Evolutionary conservation across 257 asterid genomes (phyloP).

Genomic region (Dorcoceras hygrometricum): DNA sequence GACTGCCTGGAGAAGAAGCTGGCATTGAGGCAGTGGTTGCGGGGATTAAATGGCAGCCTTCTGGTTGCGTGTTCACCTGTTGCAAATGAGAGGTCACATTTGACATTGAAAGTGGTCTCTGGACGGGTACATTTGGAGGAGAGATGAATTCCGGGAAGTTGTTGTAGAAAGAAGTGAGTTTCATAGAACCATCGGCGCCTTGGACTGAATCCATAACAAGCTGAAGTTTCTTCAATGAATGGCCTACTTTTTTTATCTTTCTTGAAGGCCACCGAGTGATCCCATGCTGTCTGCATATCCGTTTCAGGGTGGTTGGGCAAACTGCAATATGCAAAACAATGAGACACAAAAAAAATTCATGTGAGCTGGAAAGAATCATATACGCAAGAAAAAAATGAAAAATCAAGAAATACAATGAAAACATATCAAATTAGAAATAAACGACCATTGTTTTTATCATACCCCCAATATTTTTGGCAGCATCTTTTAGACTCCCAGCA

Average conservation of each 20-base stretch:
- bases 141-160: constrained; percentile 69
- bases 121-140: constrained; percentile 37
- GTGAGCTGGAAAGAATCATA: not conserved
- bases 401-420: not conserved
- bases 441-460: constrained; percentile 8
- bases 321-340: constrained; percentile 41
- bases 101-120: not conserved
- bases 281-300: constrained; percentile 89
- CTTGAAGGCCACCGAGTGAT: constrained; percentile 84
- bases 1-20: constrained; percentile 50
- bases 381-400: not conserved
- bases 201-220: constrained; percentile 82
- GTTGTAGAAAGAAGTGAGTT: constrained; percentile 70
- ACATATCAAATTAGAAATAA: not conserved
- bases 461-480: constrained; percentile 84
- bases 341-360: not conserved
- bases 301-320: constrained; percentile 83
- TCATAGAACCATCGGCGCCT: constrained; percentile 73
- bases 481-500: constrained; percentile 84
- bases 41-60: not conserved
- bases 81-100: constrained; percentile 19
- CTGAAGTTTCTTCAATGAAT: constrained; percentile 75
- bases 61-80: not conserved
- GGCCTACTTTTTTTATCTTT: constrained; percentile 85
- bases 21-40: constrained; percentile 33